phyloP scores from a whole-genome alignment of 768 basidiomycete species.

The Leccinum disarticulatum region DNA sequence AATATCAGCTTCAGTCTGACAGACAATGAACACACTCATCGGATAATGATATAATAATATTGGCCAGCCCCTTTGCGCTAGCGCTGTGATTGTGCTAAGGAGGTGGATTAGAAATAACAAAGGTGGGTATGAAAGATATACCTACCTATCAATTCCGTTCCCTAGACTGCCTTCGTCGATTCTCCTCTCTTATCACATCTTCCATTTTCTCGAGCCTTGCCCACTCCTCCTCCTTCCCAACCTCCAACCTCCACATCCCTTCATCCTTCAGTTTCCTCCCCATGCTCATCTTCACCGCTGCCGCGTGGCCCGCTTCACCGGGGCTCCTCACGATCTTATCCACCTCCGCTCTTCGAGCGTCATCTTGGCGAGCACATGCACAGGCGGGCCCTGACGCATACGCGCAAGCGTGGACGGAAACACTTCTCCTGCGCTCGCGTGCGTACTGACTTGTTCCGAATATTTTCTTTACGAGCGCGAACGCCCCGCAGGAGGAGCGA shows the following conservation, averaged over 20 bases:
- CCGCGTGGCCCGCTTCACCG: conserved; percentile 72
- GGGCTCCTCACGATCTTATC: conserved; percentile 53
- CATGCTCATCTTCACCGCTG: conserved; percentile 54
- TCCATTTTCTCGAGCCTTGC: conserved; percentile 29
- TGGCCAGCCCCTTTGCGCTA: no score
- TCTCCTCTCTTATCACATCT: conserved; percentile 31
- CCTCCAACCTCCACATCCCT: conserved; percentile 36
- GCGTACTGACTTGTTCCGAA: conserved; percentile 61
- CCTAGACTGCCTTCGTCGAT: conserved; percentile 18
- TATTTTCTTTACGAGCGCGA: conserved; percentile 57
- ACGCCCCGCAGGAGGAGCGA: conserved; percentile 49
- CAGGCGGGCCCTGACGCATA: conserved; percentile 58
- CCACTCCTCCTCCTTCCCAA: conserved; percentile 28
- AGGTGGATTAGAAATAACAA: not conserved
- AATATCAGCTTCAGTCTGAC: no score
- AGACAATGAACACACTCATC: no score
- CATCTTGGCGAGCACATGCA: conserved; percentile 57
- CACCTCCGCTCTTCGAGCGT: conserved; percentile 43
- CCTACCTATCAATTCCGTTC: conserved; percentile 2
- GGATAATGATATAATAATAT: no score
- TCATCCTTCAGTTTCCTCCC: conserved; percentile 48
- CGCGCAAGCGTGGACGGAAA: conserved; percentile 47
- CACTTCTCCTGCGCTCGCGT: conserved; percentile 67
- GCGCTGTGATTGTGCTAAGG: not conserved
- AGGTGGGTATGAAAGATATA: not conserved